Base-by-base conservation (phyloP, 139 green algal genomes). In the Tetradesmus lagerheimii region DNA sequence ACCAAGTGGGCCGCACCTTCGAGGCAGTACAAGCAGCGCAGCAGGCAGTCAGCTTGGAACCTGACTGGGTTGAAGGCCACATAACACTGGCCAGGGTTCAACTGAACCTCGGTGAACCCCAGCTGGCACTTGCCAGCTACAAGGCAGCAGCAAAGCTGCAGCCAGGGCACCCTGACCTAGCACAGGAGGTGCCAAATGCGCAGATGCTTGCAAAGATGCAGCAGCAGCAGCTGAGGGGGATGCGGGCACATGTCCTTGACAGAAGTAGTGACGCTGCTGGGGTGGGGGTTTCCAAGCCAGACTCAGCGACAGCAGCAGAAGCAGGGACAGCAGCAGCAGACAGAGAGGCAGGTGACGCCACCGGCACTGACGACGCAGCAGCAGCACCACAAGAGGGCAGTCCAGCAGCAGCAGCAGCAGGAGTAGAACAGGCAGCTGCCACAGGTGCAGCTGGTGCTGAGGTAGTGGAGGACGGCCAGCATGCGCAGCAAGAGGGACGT, bases 1-100 rank as follows among this genome's bases (percentile, higher is more conserved):
- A 87, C 75, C 85, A 89, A 71, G 29, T 89, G 15, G 87, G 88
- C 35, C 35, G 76, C 11, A 83, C 66, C 0, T 94, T 87, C 83
- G 92, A 94, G 34, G 92, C 92, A 27, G 77, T 94, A 4, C 64
- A 89, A 25, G 76, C 92, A 23, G 92, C 92, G 8, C 39, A 39
- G 27, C 85, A 74, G 4, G 91, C 91, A 37, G 82, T 86, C 27
- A 53, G 71, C 27, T 34, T 92, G 47, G 39, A 14, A 15, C 89
- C 92, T 0, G 15, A 77, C 18, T 92, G 85, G 83, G 86, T 76
- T 11, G 89, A 89, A 11, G 89, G 80, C 11, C 89, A 90, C 67
- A 79, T 94, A 18, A 92, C 92, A 0, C 83, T 94, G 18, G 92
- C 39, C 0, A 75, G 92, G 31, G 83, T 91, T 34, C 92, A 94